Conservation (phyloP, 768 basidiomycete genomes). For the Mycena rebaudengoi region DNA sequence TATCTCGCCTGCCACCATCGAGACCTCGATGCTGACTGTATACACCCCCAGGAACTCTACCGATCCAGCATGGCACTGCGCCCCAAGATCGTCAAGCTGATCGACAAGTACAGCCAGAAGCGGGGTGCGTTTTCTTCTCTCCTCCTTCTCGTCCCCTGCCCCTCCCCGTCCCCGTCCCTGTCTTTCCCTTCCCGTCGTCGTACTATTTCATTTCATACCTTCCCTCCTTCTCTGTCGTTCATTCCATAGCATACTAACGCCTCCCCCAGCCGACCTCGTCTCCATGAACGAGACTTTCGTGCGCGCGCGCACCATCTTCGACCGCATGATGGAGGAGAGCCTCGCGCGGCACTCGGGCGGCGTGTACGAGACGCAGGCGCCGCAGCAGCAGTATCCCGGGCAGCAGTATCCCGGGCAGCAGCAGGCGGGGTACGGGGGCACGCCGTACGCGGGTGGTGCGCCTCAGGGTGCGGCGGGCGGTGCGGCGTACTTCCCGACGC, state of each 20-base stretch:
- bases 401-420: no score
- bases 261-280: slow-evolving; percentile 80
- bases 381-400: slow-evolving; percentile 26
- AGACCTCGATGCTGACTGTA: no score
- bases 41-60: slow-evolving; percentile 82
- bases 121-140: slow-evolving; percentile 49
- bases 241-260: slow-evolving; percentile 35
- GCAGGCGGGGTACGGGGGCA: no score
- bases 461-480: slow-evolving; percentile 6
- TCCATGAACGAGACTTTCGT: slow-evolving; percentile 96
- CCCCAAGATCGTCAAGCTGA: slow-evolving; percentile 95
- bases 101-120: slow-evolving; percentile 98
- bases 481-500: slow-evolving; percentile 18
- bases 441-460: no score
- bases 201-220: not conserved
- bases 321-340: slow-evolving; percentile 93
- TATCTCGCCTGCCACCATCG: no score
- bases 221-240: no score
- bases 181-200: not conserved
- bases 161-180: no score
- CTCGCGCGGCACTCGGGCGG: slow-evolving; percentile 76
- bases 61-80: slow-evolving; percentile 87
- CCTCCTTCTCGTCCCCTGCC: not conserved
- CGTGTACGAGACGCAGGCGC: slow-evolving; percentile 44
- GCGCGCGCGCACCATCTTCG: slow-evolving; percentile 88